Base-by-base conservation (phyloP, 805 yeast genomes). In the Starmera amethionina region DNA sequence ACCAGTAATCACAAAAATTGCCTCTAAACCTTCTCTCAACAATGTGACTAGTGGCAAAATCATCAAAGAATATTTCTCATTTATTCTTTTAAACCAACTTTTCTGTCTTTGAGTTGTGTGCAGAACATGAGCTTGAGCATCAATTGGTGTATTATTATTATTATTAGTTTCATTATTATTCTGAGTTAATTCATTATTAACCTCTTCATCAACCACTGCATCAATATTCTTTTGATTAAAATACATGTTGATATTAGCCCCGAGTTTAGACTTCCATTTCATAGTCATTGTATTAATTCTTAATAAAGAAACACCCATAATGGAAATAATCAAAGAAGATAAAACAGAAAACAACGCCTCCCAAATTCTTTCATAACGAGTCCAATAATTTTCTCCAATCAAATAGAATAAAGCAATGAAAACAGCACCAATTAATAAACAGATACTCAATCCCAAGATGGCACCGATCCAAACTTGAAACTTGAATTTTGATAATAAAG, bases 1-100 rank as follows among this genome's bases (percentile, higher is more conserved):
- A 33, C 96, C 97, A 11, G 95, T 96, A 29, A 88, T 72, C 51
- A 88, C 88, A 10, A 88, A 90, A 14, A 88, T 88, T 0, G 96
- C 96, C 59, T 88, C 97, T 41, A 88, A 66, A 7, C 96, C 96
- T 62, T 88, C 97, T 56, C 97, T 75, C 40, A 88, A 65, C 2
- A 95, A 76, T 2, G 97, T 88, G 28, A 88, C 73, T 54, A 88
- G 75, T 1, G 97, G 96, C 35, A 87, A 62, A 14, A 87, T 67
- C 49, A 80, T 84, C 55, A 83, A 65, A 7, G 90, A 80, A 55
- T 86, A 80, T 54, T 73, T 75, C 40, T 76, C 74, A 30, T 54
- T 34, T 41, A 47, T 40, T 14, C 38, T 40, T 25, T 46, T 45
- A 18, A 51, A 29, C 48, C 47, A 42, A 3, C 18, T 35, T 32